phyloP scores from a whole-genome alignment of 148 eudicot genomes.

The Rhododendron griersonianum region DNA sequence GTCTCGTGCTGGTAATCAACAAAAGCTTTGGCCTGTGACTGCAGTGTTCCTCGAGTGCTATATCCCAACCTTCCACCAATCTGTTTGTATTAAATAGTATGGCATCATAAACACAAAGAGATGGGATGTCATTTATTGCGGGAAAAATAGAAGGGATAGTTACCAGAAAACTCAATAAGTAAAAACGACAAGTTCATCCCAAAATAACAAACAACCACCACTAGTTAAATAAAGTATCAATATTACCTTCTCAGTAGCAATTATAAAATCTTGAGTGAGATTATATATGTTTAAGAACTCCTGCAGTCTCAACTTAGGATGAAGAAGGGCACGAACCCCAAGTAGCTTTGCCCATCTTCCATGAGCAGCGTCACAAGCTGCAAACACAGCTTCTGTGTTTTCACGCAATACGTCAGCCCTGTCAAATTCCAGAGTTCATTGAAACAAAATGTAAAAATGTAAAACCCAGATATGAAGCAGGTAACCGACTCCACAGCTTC shows the following conservation, averaged over 20 bases:
- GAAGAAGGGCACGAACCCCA: constrained; percentile 95
- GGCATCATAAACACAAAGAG: constrained; percentile 28
- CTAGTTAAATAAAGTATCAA: background rate
- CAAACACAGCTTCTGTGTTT: constrained; percentile 97
- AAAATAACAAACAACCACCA: background rate
- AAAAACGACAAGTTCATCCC: background rate
- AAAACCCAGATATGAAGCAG: background rate
- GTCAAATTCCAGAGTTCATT: constrained; percentile 17
- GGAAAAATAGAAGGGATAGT: background rate
- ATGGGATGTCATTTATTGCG: background rate
- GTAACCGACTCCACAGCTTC: background rate
- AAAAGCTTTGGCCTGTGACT: constrained; percentile 95
- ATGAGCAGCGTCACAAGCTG: constrained; percentile 98
- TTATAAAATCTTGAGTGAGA: constrained; percentile 84
- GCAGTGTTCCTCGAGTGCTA: constrained; percentile 93
- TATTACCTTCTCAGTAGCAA: constrained; percentile 82
- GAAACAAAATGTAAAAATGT: background rate
- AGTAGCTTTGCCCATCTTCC: constrained; percentile 99
- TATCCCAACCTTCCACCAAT: constrained; percentile 99
- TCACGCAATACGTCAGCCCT: constrained; percentile 98
- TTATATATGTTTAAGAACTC: constrained; percentile 78
- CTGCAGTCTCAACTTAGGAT: constrained; percentile 77
- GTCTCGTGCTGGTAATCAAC: constrained; percentile 95
- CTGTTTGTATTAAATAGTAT: constrained; percentile 45
- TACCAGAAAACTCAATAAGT: background rate